Percentiles rank a stretch among this genome's conserved stretches.
These are phyloP conservation scores for Xylaria intraflava DNA, from an alignment of 495 filamentous ascomycete species.

Conservation along the genomic window DNA sequence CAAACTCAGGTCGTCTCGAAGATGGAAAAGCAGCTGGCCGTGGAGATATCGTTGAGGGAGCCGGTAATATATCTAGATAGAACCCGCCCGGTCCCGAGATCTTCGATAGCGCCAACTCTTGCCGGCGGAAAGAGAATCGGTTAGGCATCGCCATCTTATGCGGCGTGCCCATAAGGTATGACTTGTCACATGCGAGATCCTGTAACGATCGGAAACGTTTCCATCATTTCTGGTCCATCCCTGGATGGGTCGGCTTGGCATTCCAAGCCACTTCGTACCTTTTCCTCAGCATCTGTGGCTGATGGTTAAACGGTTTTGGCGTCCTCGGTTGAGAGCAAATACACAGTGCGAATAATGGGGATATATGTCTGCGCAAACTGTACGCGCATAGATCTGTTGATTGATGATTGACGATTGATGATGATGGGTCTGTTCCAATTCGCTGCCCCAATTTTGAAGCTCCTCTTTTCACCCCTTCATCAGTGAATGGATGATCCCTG, in stretches of 20 bases:
- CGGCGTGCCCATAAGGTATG: background rate
- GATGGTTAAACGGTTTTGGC: background rate
- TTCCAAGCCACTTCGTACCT: background rate
- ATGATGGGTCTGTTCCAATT: too few species aligned
- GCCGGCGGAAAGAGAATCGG: too few species aligned
- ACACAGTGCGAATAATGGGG: background rate
- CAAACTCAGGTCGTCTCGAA: background rate
- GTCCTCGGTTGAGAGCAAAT: too few species aligned
- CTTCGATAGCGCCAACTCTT: too few species aligned
- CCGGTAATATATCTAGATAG: background rate
- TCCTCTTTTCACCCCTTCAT: too few species aligned
- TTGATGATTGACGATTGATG: background rate
- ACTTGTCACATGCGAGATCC: background rate
- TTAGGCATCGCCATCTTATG: background rate
- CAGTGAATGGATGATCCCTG: too few species aligned
- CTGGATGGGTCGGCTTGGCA: background rate
- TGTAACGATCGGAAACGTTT: background rate
- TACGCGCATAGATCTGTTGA: background rate
- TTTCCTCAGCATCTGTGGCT: background rate
- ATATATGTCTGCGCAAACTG: background rate
- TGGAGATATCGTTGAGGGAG: background rate
- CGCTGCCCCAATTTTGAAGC: too few species aligned
- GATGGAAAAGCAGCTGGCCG: background rate
- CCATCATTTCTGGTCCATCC: background rate
- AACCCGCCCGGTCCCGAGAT: background rate